Conservation (phyloP, 2,329 filamentous ascomycete genomes). For the Claviceps sorghi region DNA sequence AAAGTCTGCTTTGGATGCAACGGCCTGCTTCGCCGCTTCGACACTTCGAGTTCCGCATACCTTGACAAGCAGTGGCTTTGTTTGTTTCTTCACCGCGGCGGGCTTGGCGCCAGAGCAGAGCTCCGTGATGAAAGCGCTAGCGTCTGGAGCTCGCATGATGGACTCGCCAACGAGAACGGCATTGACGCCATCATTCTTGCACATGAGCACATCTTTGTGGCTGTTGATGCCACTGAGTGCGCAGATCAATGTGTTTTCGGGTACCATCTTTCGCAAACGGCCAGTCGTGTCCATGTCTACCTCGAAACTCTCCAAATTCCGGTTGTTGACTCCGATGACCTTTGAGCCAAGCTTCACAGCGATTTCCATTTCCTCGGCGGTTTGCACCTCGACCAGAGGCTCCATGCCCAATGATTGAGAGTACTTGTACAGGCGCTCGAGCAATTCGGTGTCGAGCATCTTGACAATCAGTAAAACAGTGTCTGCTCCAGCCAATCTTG, state of each 20-base stretch:
- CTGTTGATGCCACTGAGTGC: conserved; percentile 89
- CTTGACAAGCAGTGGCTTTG: conserved; percentile 58
- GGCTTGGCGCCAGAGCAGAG: conserved; percentile 50
- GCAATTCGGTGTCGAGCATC: conserved; percentile 68
- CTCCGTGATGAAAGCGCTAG: conserved; percentile 66
- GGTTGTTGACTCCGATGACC: conserved; percentile 95
- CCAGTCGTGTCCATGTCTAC: conserved; percentile 89
- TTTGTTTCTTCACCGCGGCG: conserved; percentile 18
- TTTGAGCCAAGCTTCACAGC: conserved; percentile 77
- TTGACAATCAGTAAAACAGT: conserved; percentile 94
- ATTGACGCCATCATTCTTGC: conserved; percentile 77
- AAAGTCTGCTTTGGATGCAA: conserved; percentile 78
- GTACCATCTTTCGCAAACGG: conserved; percentile 73
- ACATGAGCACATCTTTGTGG: conserved; percentile 74
- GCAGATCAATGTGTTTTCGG: conserved; percentile 74
- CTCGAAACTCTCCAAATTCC: conserved; percentile 90
- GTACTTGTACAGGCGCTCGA: conserved; percentile 74
- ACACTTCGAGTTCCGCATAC: conserved; percentile 83
- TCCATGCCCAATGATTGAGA: conserved; percentile 90
- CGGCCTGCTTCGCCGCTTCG: conserved; percentile 65
- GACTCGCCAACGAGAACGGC: conserved; percentile 91
- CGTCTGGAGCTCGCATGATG: conserved; percentile 81
- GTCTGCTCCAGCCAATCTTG: conserved; percentile 80
- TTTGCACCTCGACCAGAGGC: conserved; percentile 93
- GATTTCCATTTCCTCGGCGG: conserved; percentile 76